Percentiles rank a stretch among this genome's conserved stretches.
Evolutionary conservation across 441 rosid genomes (phyloP).

Genomic region (Flueggea neowawraea): DNA sequence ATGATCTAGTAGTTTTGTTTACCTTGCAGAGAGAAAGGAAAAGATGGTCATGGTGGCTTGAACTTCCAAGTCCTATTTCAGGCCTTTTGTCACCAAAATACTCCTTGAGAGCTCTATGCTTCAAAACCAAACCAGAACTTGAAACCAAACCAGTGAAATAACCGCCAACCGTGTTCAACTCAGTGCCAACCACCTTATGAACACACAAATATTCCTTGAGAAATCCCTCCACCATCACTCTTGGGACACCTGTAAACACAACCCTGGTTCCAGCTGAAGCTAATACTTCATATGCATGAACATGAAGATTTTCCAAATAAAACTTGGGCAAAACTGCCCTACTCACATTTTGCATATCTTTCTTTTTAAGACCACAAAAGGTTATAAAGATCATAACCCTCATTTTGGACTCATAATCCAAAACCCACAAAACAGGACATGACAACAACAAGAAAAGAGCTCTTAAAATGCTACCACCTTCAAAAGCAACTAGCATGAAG

Average conservation of each 20-base stretch:
- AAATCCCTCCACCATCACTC: slow-evolving; percentile 82
- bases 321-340: slow-evolving; percentile 90
- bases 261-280: slow-evolving; percentile 36
- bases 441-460: slow-evolving; percentile 54
- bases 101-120: slow-evolving; percentile 61
- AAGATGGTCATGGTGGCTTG: slow-evolving; percentile 51
- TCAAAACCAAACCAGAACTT: slow-evolving; percentile 56
- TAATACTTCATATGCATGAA: slow-evolving; percentile 47
- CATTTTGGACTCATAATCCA: slow-evolving; percentile 45
- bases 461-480: slow-evolving; percentile 77
- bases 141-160: slow-evolving; percentile 65
- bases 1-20: background rate
- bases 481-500: slow-evolving; percentile 95
- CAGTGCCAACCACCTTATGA: slow-evolving; percentile 65
- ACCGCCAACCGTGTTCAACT: slow-evolving; percentile 42
- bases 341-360: slow-evolving; percentile 53
- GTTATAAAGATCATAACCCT: slow-evolving; percentile 64
- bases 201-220: slow-evolving; percentile 63
- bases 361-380: slow-evolving; percentile 63
- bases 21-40: slow-evolving; percentile 83
- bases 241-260: slow-evolving; percentile 71
- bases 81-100: slow-evolving; percentile 56
- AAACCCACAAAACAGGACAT: slow-evolving; percentile 51
- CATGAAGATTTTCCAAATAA: slow-evolving; percentile 73
- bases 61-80: slow-evolving; percentile 65